A percentile compares a stretch with the other conserved stretches of the same genome.
These are phyloP conservation scores for Groenewaldozyma auringiensis DNA, from an alignment of 1,139 yeast genomes.

Conservation along the genomic window DNA sequence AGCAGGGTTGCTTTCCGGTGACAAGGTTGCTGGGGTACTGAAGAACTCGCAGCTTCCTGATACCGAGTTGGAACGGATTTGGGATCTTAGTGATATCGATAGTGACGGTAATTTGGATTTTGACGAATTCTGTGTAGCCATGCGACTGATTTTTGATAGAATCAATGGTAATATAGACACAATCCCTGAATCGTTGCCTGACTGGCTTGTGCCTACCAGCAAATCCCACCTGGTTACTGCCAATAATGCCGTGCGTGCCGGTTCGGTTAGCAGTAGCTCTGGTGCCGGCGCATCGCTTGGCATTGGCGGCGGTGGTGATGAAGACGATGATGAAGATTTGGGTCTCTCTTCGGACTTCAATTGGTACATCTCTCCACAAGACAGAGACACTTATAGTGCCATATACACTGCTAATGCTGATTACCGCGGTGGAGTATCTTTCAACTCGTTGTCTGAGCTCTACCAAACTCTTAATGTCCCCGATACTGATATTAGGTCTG, in stretches of 20 bases:
- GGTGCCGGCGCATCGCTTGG: slow-evolving; percentile 14
- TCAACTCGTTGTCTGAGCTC: slow-evolving; percentile 60
- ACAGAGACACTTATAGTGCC: slow-evolving; percentile 67
- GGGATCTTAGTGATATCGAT: slow-evolving; percentile 93
- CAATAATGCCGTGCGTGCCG: slow-evolving; percentile 47
- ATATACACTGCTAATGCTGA: slow-evolving; percentile 73
- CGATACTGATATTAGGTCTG: slow-evolving; percentile 75
- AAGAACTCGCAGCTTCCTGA: slow-evolving; percentile 82
- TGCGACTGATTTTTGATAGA: slow-evolving; percentile 86
- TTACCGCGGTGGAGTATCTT: slow-evolving; percentile 72
- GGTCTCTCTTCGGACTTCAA: slow-evolving; percentile 66
- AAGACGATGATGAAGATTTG: slow-evolving; percentile 45
- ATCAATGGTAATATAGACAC: slow-evolving; percentile 63
- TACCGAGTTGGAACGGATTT: slow-evolving; percentile 65
- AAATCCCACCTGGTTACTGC: slow-evolving; percentile 81
- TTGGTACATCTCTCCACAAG: slow-evolving; percentile 94
- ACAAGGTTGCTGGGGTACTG: slow-evolving; percentile 75
- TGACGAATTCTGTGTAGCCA: slow-evolving; percentile 95
- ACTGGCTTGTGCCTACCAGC: slow-evolving; percentile 86
- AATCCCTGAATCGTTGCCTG: slow-evolving; percentile 70
- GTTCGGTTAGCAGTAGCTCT: slow-evolving; percentile 12
- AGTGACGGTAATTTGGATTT: slow-evolving; percentile 86
- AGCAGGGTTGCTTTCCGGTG: slow-evolving; percentile 72
- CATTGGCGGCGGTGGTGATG: slow-evolving; percentile 6
- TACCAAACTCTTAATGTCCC: slow-evolving; percentile 74